These are phyloP conservation scores for Diaporthe citrichinensis DNA, from an alignment of 2,329 filamentous ascomycete genomes.

Conservation along the genomic window DNA sequence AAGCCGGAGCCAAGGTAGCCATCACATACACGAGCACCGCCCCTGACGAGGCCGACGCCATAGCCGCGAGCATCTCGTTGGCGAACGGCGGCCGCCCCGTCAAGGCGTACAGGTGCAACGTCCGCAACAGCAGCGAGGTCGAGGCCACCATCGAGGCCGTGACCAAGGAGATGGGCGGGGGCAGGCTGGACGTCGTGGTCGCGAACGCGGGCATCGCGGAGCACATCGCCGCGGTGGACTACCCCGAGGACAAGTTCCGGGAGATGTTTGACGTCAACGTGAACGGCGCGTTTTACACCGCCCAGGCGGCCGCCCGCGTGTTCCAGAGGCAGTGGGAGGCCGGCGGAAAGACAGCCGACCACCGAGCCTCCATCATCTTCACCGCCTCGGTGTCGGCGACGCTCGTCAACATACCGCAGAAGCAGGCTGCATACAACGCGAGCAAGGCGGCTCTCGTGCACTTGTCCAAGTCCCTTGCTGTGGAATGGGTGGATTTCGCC, in stretches of 20 bases:
- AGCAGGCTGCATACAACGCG: slow-evolving; percentile 58
- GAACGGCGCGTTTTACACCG: slow-evolving; percentile 50
- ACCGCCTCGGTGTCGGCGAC: slow-evolving; percentile 56
- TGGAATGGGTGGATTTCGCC: slow-evolving; percentile 59
- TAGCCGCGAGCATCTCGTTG: not conserved
- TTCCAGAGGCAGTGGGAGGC: slow-evolving; percentile 53
- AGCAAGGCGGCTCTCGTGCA: slow-evolving; percentile 59
- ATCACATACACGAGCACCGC: slow-evolving; percentile 51
- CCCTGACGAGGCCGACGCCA: slow-evolving; percentile 30
- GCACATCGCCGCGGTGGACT: slow-evolving; percentile 55
- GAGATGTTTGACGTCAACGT: slow-evolving; percentile 57
- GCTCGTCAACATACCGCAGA: slow-evolving; percentile 58
- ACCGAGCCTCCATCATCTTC: slow-evolving; percentile 55
- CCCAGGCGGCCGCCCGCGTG: slow-evolving; percentile 52
- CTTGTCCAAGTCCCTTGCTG: slow-evolving; percentile 56
- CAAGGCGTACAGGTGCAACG: slow-evolving; percentile 56
- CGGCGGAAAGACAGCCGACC: slow-evolving; percentile 41
- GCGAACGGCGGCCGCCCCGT: slow-evolving; percentile 45
- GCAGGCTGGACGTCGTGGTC: slow-evolving; percentile 57
- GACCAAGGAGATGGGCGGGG: slow-evolving; percentile 52
- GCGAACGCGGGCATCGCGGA: slow-evolving; percentile 59
- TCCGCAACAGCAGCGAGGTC: slow-evolving; percentile 49
- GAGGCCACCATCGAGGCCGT: slow-evolving; percentile 51
- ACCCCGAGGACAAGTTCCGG: slow-evolving; percentile 55
- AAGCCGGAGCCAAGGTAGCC: slow-evolving; percentile 49